Base-by-base conservation (phyloP, 106 monocot genomes). In the Narthecium ossifragum region DNA sequence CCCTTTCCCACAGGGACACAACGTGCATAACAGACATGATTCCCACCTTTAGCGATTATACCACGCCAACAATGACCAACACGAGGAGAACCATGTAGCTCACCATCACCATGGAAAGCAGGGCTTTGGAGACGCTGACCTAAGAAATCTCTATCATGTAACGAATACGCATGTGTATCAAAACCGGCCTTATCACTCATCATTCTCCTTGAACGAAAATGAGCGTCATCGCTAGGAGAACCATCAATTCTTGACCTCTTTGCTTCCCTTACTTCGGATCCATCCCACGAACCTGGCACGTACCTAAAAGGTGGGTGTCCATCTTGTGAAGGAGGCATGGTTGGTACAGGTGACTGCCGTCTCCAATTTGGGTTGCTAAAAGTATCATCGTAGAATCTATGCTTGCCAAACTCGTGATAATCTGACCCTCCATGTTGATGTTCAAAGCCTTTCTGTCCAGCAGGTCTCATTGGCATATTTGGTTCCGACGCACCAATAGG, bases 11-110 rank as follows among this genome's bases (percentile, higher is more conserved):
- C 70, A 32, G 98, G 76, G 40, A 99, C 64, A 70, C 98, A 99
- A 34, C 98, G 75, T 22, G 98, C 91, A 71, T 61, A 71, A 69
- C 98, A 99, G 29, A 99, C 98, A 59, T 64, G 80, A 45, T 71
- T 72, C 34, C 98, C 98, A 41, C 90, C 98, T 81, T 99, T 99
- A 36, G 87, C 81, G 59, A 99, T 76, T 41, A 85, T 57, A 51
- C 98, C 98, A 67, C 82, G 91, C 98, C 98, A 99, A 57, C 62
- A 71, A 6, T 68, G 62, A 45, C 75, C 84, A 41, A 39, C 28
- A 47, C 59, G 54, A 55, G 76, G 66, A 49, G 71, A 62, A 26
- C 66, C 33, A 53, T 31, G 67, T 32, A 34, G 23, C 31, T 68
- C 58, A 25, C 57, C 61, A 30, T 49, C 39, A 31, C 23, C 65